phyloP scores from a whole-genome alignment of 495 filamentous ascomycete genomes.

The Penicillium herquei region DNA sequence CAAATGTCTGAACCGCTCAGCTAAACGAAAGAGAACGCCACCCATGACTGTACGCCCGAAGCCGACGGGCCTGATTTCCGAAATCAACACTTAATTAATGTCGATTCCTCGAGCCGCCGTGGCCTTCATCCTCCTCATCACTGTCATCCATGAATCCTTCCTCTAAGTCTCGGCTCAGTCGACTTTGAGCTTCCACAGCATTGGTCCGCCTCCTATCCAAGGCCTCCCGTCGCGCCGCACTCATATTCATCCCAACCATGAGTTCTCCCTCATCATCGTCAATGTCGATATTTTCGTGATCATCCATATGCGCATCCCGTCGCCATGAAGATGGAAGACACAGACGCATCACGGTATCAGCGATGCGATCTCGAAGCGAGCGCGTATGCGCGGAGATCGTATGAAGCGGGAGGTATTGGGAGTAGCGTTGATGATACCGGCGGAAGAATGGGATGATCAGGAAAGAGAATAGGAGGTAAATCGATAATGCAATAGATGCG shows the following conservation, averaged over 20 bases:
- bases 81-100: conserved; percentile 3
- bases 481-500: conserved; percentile 68
- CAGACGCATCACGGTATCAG: conserved; percentile 51
- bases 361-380: conserved; percentile 61
- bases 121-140: conserved; percentile 53
- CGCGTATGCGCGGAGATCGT: conserved; percentile 59
- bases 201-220: conserved; percentile 45
- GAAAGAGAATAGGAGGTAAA: conserved; percentile 72
- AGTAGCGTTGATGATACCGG: conserved; percentile 70
- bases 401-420: conserved; percentile 66
- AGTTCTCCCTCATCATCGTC: conserved; percentile 67
- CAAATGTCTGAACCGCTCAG: too few species aligned
- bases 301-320: conserved; percentile 36
- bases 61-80: neutral
- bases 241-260: conserved; percentile 58
- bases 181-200: conserved; percentile 43
- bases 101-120: neutral
- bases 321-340: conserved; percentile 59
- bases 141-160: conserved; percentile 83
- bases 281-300: conserved; percentile 63
- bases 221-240: conserved; percentile 48
- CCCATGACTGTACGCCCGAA: conserved; percentile 6
- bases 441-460: conserved; percentile 73
- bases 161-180: conserved; percentile 80
- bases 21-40: conserved; percentile 10